Evolutionary conservation across 345 rosid genomes (phyloP).

Genomic region (Lepidium didymum): DNA sequence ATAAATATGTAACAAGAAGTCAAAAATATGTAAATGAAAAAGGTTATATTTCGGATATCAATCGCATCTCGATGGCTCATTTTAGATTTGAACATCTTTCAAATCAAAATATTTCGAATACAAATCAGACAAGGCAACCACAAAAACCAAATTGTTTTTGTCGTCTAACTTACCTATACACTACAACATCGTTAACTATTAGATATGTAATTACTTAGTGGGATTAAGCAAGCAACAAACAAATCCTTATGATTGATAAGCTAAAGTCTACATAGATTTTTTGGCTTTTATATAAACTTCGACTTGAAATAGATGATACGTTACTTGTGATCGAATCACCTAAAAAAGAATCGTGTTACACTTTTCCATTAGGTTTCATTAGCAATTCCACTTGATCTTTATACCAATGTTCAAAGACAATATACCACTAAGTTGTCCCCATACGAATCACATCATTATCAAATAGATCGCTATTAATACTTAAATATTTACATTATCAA

Average conservation of each 20-base stretch:
- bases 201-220: constrained; percentile 5
- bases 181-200: neutral
- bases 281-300: too few species aligned
- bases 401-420: neutral
- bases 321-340: too few species aligned
- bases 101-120: constrained; percentile 11
- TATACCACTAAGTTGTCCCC: constrained; percentile 18
- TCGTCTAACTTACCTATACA: neutral
- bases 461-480: neutral
- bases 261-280: too few species aligned
- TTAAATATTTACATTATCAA: constrained; percentile 20
- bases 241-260: neutral
- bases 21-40: neutral
- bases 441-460: constrained; percentile 23
- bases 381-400: neutral
- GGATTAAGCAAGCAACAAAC: constrained; percentile 15
- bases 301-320: too few species aligned
- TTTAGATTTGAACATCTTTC: constrained; percentile 14
- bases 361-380: constrained; percentile 12
- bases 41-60: neutral
- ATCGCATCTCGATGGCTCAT: neutral
- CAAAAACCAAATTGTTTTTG: neutral
- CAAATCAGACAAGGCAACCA: constrained; percentile 16
- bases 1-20: neutral
- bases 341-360: constrained; percentile 19